These are phyloP conservation scores for Zygosaccharomyces gambellarensis DNA, from an alignment of 805 yeast genomes.

Conservation along the genomic window DNA sequence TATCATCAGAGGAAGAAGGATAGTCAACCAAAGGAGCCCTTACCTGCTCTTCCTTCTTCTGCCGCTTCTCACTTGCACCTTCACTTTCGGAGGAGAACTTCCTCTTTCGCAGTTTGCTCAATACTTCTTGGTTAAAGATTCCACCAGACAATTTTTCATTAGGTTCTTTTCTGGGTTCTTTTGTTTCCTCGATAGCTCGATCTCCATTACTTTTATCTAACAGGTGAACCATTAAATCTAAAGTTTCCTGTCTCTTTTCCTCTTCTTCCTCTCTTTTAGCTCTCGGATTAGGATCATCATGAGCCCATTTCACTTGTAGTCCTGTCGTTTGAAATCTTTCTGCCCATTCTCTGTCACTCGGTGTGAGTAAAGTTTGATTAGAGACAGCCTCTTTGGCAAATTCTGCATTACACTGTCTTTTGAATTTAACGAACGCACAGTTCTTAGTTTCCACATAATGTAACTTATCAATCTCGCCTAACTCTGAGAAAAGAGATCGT, in stretches of 20 bases:
- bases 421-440: constrained; percentile 75
- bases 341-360: constrained; percentile 46
- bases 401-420: constrained; percentile 71
- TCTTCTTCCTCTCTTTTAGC: constrained; percentile 28
- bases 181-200: background rate
- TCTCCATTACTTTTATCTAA: constrained; percentile 12
- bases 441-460: constrained; percentile 56
- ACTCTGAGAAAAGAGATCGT: constrained; percentile 49
- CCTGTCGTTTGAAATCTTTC: constrained; percentile 43
- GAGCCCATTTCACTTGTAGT: constrained; percentile 71
- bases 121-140: constrained; percentile 5
- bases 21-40: constrained; percentile 8
- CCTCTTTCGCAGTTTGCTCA: constrained; percentile 12
- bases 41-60: background rate
- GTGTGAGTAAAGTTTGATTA: constrained; percentile 58
- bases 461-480: constrained; percentile 70
- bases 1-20: constrained; percentile 13
- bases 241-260: constrained; percentile 24
- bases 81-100: background rate
- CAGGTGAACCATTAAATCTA: constrained; percentile 26
- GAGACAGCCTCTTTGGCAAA: constrained; percentile 96
- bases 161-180: background rate
- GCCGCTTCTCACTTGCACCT: background rate
- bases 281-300: constrained; percentile 75
- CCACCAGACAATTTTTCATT: background rate